phyloP scores from a whole-genome alignment of 805 yeast species.

The Ogataea ramenticola region DNA sequence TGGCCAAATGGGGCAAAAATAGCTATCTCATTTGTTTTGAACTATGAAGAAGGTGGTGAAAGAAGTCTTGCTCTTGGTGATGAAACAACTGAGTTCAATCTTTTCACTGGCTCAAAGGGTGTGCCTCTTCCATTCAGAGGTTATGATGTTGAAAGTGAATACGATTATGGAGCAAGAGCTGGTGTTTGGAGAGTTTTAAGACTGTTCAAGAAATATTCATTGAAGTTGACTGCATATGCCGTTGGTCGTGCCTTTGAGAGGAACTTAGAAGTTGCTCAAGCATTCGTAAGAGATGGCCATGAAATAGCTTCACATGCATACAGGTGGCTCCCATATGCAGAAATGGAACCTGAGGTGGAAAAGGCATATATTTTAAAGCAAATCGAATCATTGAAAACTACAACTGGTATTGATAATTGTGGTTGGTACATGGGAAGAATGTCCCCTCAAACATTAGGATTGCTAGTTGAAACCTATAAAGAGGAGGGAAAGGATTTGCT shows the following conservation, averaged over 20 bases:
- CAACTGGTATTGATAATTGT: conserved; percentile 26
- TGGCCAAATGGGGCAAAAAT: conserved; percentile 18
- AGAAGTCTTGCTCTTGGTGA: conserved; percentile 9
- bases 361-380: conserved; percentile 24
- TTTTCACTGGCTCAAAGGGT: conserved; percentile 4
- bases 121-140: conserved; percentile 3
- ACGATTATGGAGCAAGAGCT: conserved; percentile 11
- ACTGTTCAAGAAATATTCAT: conserved; percentile 25
- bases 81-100: conserved; percentile 7
- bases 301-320: conserved; percentile 32
- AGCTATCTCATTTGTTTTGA: conserved; percentile 18
- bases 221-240: conserved; percentile 28
- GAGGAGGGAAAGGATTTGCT: conserved; percentile 24
- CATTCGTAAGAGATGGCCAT: conserved; percentile 29
- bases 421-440: conserved; percentile 33
- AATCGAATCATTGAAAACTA: conserved; percentile 22
- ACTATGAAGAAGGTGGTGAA: conserved; percentile 24
- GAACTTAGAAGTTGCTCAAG: conserved; percentile 27
- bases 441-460: conserved; percentile 23
- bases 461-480: conserved; percentile 28
- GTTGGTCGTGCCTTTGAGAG: conserved; percentile 31
- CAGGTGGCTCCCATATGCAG: conserved; percentile 29
- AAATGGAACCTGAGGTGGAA: conserved; percentile 23
- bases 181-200: conserved; percentile 20
- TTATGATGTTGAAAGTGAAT: conserved; percentile 7